Conservation (phyloP, 352 stramenopile genomes). For the Phytophthora gonapodyides region DNA sequence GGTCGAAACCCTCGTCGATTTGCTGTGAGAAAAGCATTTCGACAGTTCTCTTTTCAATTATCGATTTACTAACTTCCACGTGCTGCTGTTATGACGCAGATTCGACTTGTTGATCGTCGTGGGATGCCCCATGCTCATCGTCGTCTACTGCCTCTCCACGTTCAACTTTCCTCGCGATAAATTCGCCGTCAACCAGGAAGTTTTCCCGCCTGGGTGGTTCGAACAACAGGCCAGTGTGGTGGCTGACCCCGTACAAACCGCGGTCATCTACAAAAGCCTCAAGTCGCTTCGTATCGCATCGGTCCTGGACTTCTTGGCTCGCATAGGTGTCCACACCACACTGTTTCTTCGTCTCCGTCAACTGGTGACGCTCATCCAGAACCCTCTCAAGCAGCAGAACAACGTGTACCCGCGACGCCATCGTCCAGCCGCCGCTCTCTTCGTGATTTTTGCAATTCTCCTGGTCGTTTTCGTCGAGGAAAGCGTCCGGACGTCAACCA, state of each 20-base stretch:
- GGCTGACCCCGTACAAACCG: slow-evolving; percentile 13
- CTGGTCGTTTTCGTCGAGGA: slow-evolving; percentile 9
- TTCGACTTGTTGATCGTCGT: slow-evolving; percentile 27
- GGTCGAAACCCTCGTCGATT: slow-evolving; percentile 21
- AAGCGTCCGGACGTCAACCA: slow-evolving; percentile 11
- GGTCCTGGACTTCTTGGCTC: slow-evolving; percentile 23
- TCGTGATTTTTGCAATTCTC: slow-evolving; percentile 7
- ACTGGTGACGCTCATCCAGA: neutral
- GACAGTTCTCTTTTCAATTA: neutral
- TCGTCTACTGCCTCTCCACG: slow-evolving; percentile 10
- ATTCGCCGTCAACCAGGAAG: slow-evolving; percentile 10
- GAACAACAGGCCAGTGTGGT: slow-evolving; percentile 11
- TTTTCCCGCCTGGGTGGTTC: slow-evolving; percentile 11
- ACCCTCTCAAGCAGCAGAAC: neutral
- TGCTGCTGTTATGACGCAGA: neutral
- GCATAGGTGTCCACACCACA: slow-evolving; percentile 23
- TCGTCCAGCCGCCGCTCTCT: slow-evolving; percentile 7
- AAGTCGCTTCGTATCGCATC: slow-evolving; percentile 14
- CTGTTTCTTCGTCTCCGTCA: slow-evolving; percentile 19
- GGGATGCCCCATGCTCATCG: slow-evolving; percentile 16
- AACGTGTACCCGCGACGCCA: slow-evolving; percentile 9
- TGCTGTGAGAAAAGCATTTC: slow-evolving; percentile 13
- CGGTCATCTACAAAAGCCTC: slow-evolving; percentile 11
- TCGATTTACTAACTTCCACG: no score
- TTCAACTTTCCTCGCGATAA: slow-evolving; percentile 19